Conservation (phyloP, 176 grass and related monocot genomes). For the Eleusine indica region DNA sequence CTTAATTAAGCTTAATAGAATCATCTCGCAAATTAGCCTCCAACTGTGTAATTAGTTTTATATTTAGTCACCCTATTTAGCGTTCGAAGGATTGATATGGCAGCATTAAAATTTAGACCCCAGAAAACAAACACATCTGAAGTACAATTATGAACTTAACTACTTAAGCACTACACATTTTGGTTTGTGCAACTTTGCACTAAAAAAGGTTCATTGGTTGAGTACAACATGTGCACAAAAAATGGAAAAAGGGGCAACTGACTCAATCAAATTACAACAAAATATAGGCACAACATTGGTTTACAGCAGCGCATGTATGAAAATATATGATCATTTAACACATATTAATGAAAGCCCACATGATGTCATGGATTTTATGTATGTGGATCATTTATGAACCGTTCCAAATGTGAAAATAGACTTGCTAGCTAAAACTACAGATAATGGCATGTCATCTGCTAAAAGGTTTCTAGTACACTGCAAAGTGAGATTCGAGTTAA, state of each 20-base stretch:
- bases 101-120: too few relatives aligned
- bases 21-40: too few relatives aligned
- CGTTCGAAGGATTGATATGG: too few relatives aligned
- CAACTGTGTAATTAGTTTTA: too few relatives aligned
- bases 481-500: neutral
- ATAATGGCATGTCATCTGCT: slow-evolving; percentile 3
- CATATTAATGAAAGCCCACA: neutral
- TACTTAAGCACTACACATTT: neutral
- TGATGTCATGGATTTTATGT: neutral
- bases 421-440: neutral
- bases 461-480: slow-evolving; percentile 8
- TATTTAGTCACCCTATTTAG: too few relatives aligned
- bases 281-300: neutral
- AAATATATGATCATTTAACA: neutral
- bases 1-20: too few relatives aligned
- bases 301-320: neutral
- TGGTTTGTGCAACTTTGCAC: neutral
- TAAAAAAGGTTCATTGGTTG: neutral
- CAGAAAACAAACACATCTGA: neutral
- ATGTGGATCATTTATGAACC: neutral
- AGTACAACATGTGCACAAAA: neutral
- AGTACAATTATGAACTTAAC: neutral
- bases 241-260: neutral
- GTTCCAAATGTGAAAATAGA: slow-evolving; percentile 7
- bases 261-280: neutral